phyloP scores from a whole-genome alignment of 805 yeast species.

The Starmerella sp. region DNA sequence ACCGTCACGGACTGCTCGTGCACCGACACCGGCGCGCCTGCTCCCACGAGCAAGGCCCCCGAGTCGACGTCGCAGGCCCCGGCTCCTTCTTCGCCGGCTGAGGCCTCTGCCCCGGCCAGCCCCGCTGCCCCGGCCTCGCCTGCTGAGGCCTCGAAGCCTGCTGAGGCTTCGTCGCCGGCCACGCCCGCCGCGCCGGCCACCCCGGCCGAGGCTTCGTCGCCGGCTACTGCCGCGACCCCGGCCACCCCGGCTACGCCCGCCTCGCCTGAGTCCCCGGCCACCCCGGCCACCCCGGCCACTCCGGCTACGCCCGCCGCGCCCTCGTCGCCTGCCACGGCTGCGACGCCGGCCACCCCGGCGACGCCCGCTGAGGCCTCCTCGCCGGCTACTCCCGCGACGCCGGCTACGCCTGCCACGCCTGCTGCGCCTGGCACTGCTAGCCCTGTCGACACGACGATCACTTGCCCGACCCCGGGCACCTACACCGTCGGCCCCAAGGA shows the following conservation, averaged over 20 bases:
- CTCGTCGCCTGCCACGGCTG: neutral
- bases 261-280: constrained; percentile 20
- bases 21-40: constrained; percentile 42
- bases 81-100: constrained; percentile 4
- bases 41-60: constrained; percentile 46
- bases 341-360: neutral
- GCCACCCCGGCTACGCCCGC: neutral
- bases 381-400: neutral
- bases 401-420: constrained; percentile 2
- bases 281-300: neutral
- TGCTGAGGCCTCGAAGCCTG: neutral
- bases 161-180: neutral
- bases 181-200: constrained; percentile 7
- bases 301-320: neutral
- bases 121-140: constrained; percentile 6
- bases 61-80: neutral
- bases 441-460: constrained; percentile 6
- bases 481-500: constrained; percentile 6
- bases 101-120: constrained; percentile 13
- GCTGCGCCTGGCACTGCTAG: neutral
- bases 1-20: constrained; percentile 51
- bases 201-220: neutral
- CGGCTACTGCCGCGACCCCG: neutral
- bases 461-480: constrained; percentile 14
- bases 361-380: neutral